Evolutionary conservation across 805 yeast genomes (phyloP).

Genomic region (Cyberlindnera nakhonratchasimensis): DNA sequence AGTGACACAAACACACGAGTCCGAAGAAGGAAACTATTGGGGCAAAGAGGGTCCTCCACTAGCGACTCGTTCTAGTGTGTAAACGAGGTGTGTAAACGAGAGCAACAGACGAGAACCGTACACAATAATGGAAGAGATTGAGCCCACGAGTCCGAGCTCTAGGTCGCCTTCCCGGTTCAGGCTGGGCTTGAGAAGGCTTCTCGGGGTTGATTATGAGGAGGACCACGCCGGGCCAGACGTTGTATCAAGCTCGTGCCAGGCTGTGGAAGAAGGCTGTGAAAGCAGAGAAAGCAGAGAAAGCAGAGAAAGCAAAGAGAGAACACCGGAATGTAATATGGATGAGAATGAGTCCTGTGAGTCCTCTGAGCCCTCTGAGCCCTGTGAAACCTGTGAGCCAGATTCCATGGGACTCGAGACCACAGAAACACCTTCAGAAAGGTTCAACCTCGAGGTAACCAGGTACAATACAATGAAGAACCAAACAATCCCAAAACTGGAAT

Average conservation of each 20-base stretch:
- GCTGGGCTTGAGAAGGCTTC: not conserved
- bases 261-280: too few species aligned
- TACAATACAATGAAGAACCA: slow-evolving; percentile 1
- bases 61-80: too few species aligned
- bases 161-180: slow-evolving; percentile 2
- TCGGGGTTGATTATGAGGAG: not conserved
- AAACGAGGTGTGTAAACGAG: too few species aligned
- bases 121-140: not conserved
- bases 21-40: too few species aligned
- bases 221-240: too few species aligned
- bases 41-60: not conserved
- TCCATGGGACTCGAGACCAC: not conserved
- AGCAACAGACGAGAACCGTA: too few species aligned
- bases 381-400: not conserved
- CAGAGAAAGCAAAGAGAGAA: too few species aligned
- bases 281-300: too few species aligned
- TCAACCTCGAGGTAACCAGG: not conserved
- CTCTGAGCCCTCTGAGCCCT: not conserved
- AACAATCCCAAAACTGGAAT: not conserved
- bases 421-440: slow-evolving; percentile 6
- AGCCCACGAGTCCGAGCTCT: too few species aligned
- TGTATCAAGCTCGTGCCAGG: too few species aligned
- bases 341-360: too few species aligned
- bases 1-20: not conserved
- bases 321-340: too few species aligned